A percentile compares a stretch with the other conserved stretches of the same genome.
Conservation (phyloP, 2,329 filamentous ascomycete genomes). For the Colletotrichum filicis region DNA sequence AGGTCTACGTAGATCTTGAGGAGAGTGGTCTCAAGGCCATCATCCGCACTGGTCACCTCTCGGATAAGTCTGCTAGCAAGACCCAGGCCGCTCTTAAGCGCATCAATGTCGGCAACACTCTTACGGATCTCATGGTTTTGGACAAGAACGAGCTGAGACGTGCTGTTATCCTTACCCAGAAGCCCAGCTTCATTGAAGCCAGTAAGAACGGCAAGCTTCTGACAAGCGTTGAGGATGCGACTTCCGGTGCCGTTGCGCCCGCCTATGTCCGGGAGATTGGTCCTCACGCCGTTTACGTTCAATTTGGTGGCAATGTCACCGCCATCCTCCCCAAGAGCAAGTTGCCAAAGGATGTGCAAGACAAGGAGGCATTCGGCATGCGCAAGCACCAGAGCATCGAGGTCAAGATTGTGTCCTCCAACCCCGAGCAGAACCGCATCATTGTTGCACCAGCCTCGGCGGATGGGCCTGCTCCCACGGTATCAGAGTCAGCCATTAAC, state of each 20-base stretch:
- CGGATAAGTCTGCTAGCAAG: slow-evolving; percentile 85
- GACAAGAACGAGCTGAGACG: slow-evolving; percentile 84
- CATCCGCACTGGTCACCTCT: slow-evolving; percentile 81
- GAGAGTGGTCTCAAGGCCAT: slow-evolving; percentile 81
- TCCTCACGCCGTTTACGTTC: slow-evolving; percentile 83
- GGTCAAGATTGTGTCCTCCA: slow-evolving; percentile 77
- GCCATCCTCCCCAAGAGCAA: slow-evolving; percentile 85
- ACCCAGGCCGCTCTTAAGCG: slow-evolving; percentile 81
- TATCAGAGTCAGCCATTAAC: slow-evolving; percentile 50
- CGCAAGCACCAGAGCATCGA: slow-evolving; percentile 80
- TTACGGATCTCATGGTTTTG: slow-evolving; percentile 86
- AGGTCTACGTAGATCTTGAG: slow-evolving; percentile 80
- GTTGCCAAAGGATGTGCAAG: slow-evolving; percentile 75
- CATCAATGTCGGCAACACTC: slow-evolving; percentile 83
- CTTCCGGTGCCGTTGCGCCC: slow-evolving; percentile 73
- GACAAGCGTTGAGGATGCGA: slow-evolving; percentile 76
- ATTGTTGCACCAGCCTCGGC: slow-evolving; percentile 62
- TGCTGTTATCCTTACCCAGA: slow-evolving; percentile 82
- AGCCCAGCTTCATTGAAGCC: slow-evolving; percentile 83
- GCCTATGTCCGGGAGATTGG: slow-evolving; percentile 91
- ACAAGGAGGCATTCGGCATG: slow-evolving; percentile 81
- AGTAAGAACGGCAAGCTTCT: slow-evolving; percentile 78
- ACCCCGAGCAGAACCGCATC: slow-evolving; percentile 77
- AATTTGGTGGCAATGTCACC: slow-evolving; percentile 82
- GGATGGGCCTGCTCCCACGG: slow-evolving; percentile 47